Evolutionary conservation across 2,329 filamentous ascomycete genomes (phyloP), one percentile per base, ranked within the genome.

Genomic region (Daldinia sp.): DNA sequence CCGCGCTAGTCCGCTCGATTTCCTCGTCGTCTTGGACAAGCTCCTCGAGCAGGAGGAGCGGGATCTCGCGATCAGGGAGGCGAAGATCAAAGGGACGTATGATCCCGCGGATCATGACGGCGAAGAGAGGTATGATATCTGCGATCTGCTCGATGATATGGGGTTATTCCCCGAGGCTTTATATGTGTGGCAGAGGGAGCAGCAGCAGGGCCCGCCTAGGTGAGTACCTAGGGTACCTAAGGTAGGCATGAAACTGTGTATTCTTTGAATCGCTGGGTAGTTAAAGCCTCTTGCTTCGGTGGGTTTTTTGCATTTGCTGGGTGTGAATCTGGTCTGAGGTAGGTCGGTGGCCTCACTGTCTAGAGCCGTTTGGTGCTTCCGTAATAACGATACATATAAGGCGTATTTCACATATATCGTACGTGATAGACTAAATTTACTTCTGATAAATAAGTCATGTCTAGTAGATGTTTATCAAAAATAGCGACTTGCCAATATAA

Each of bases 111-210:
- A 69, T 1, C 1, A 30, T 2, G 10, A 15, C 3, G 65, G 71
- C 10, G 56, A 62, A 10, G 63, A 67, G 1, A 61, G 72, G 35
- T 82, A 81, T 59, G 80, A 82, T 58, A 74, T 80, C 4, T 71
- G 79, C 2, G 78, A 81, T 58, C 72, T 82, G 6, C 68, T 82
- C 1, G 74, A 75, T 15, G 79, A 81, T 26, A 50, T 82, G 0
- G 75, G 80, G 0, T 26, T 81, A 41, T 72, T 72, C n/a, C 50
- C 69, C 0, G 79, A 81, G 70, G 75, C 79, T 37, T 70, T 72
- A 23, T 71, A 71, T 13, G 53, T 81, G 10, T 30, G 61, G 10
- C 61, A 67, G 39, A 68, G 68, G 3, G 76, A 77, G 26, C 30
- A 15, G 13, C 15, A 12, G 41, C 6, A 2, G 1, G 75, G 65